phyloP scores from a whole-genome alignment of 139 green algal species.

The Yamagishiella unicocca region DNA sequence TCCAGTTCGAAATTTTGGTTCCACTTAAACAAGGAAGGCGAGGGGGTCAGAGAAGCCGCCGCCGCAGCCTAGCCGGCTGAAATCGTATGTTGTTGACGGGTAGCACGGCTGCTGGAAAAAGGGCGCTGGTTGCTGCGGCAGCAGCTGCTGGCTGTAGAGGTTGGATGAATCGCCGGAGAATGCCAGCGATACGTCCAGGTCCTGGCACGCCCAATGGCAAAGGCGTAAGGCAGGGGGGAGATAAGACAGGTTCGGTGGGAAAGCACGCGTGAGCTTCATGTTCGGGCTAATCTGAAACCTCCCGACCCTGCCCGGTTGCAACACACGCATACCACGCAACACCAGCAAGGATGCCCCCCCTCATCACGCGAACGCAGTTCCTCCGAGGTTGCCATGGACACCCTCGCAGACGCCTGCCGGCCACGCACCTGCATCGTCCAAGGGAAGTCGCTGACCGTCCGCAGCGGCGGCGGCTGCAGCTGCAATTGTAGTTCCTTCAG shows the following conservation, averaged over 20 bases:
- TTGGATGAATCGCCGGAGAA: background rate
- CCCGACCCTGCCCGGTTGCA: too few species aligned
- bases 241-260: too few species aligned
- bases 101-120: constrained; percentile 15
- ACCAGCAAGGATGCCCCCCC: too few species aligned
- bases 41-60: background rate
- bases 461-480: background rate
- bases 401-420: too few species aligned
- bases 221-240: too few species aligned
- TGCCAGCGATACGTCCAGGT: background rate
- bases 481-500: background rate
- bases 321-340: too few species aligned
- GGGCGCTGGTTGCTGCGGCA: background rate
- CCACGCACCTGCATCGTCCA: background rate
- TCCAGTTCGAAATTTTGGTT: background rate
- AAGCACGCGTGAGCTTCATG: too few species aligned
- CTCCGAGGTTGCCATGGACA: too few species aligned
- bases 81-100: background rate
- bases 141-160: constrained; percentile 5
- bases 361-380: too few species aligned
- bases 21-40: background rate
- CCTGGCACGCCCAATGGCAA: too few species aligned
- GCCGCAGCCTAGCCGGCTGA: constrained; percentile 16
- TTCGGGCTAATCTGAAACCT: too few species aligned
- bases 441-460: background rate